Evolutionary conservation across 1,284 basidiomycete genomes (phyloP).

Genomic region (Naganishia cerealis): DNA sequence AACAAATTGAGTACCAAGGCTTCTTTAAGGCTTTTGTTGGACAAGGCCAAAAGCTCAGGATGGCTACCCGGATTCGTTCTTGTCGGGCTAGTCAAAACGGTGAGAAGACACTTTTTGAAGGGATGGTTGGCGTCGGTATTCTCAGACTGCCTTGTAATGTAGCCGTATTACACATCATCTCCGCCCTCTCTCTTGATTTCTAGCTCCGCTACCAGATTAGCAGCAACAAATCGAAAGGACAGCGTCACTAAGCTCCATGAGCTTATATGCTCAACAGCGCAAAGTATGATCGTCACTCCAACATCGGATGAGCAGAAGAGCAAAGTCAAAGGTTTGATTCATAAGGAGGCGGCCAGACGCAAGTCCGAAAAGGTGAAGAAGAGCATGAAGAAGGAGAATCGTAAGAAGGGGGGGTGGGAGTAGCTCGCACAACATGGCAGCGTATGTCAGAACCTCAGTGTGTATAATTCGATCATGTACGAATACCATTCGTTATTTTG

Average conservation of each 20-base stretch:
- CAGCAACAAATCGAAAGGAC: slow-evolving; percentile 42
- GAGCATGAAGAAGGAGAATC: slow-evolving; percentile 38
- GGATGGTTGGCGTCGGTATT: no score
- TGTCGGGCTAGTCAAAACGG: slow-evolving; percentile 41
- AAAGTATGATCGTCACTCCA: slow-evolving; percentile 42
- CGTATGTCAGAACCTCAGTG: background rate
- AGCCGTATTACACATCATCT: slow-evolving; percentile 47
- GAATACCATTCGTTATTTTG: background rate
- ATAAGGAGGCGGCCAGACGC: slow-evolving; percentile 41
- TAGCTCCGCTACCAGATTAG: slow-evolving; percentile 45
- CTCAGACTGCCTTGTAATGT: background rate
- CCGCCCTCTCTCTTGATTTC: slow-evolving; percentile 46
- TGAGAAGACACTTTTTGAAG: slow-evolving; percentile 30
- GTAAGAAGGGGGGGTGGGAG: slow-evolving; percentile 27
- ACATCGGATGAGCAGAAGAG: slow-evolving; percentile 45
- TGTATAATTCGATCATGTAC: background rate
- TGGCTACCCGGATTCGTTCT: slow-evolving; percentile 51
- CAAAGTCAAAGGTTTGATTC: slow-evolving; percentile 40
- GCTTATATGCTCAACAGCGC: slow-evolving; percentile 40
- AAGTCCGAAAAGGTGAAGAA: slow-evolving; percentile 45
- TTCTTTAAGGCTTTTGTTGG: slow-evolving; percentile 42
- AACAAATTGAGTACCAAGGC: slow-evolving; percentile 55
- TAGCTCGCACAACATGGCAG: background rate
- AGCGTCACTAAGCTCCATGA: slow-evolving; percentile 43
- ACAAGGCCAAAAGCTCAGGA: slow-evolving; percentile 35